Percentiles rank a stretch among this genome's conserved stretches.
phyloP scores from a whole-genome alignment of 306 rosid genomes.

The Vigna nakashimae region DNA sequence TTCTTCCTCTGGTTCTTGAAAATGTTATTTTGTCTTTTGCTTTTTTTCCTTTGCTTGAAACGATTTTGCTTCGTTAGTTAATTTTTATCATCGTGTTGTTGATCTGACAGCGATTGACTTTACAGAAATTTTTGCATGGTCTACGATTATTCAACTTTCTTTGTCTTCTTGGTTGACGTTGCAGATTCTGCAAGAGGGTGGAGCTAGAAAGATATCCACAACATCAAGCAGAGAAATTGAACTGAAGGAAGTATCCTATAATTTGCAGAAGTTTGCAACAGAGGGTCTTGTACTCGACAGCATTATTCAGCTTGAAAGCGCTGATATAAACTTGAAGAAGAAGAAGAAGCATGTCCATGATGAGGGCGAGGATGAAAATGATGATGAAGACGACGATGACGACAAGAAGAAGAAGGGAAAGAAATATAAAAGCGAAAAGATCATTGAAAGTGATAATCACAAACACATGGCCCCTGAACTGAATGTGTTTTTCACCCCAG shows the following conservation, averaged over 20 bases:
- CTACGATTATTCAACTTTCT: neutral
- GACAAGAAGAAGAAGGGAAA: neutral
- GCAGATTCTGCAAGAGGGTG: conserved; percentile 50
- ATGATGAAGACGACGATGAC: neutral
- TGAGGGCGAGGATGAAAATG: neutral
- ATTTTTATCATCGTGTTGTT: neutral
- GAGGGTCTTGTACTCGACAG: conserved; percentile 32
- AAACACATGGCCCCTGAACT: conserved; percentile 55
- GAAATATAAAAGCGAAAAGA: conserved; percentile 31
- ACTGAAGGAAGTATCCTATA: conserved; percentile 30
- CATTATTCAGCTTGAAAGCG: conserved; percentile 39
- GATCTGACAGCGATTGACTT: neutral
- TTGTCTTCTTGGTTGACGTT: neutral
- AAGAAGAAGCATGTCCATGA: conserved; percentile 6
- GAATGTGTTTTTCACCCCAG: conserved; percentile 66
- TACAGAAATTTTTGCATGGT: neutral
- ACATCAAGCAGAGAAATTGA: conserved; percentile 16
- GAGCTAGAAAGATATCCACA: conserved; percentile 49
- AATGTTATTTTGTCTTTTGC: neutral
- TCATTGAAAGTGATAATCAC: conserved; percentile 41
- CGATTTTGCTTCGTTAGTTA: conserved; percentile 6
- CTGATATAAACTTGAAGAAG: neutral
- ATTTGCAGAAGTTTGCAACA: conserved; percentile 36
- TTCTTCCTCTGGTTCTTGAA: neutral
- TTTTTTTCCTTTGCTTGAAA: neutral